Percentiles rank a stretch among this genome's conserved stretches.
Conservation (phyloP, 148 eudicot species). For the Selenicereus undatus region DNA sequence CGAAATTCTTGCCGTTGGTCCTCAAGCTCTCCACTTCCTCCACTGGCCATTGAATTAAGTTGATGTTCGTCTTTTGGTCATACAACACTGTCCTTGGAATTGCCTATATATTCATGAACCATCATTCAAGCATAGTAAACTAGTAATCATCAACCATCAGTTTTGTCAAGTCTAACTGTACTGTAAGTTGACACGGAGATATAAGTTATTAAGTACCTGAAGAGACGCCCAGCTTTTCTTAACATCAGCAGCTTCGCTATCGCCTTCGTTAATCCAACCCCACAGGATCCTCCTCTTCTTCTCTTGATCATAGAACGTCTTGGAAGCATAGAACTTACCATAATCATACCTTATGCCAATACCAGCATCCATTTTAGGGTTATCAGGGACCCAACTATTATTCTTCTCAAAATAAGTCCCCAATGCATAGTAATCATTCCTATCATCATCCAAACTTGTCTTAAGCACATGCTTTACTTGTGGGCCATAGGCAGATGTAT, state of each 20-base stretch:
- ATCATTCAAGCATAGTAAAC: neutral
- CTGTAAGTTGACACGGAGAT: too few relatives aligned
- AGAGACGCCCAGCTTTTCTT: conserved; percentile 75
- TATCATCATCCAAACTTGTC: conserved; percentile 68
- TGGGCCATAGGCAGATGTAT: conserved; percentile 52
- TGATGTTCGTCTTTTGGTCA: conserved; percentile 46
- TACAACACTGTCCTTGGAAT: conserved; percentile 50
- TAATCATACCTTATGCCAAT: conserved; percentile 68
- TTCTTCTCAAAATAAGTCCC: conserved; percentile 49
- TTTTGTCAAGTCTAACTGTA: too few relatives aligned
- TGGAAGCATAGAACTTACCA: conserved; percentile 71
- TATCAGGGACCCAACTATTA: conserved; percentile 59
- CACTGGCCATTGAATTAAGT: conserved; percentile 59
- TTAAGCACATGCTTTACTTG: conserved; percentile 73
- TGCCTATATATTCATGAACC: conserved; percentile 16
- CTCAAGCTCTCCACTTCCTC: conserved; percentile 55
- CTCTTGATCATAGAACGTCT: conserved; percentile 63
- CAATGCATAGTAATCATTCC: conserved; percentile 62
- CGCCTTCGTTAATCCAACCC: conserved; percentile 75
- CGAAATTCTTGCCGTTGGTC: conserved; percentile 26
- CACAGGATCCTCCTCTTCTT: conserved; percentile 65
- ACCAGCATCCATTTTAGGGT: conserved; percentile 59
- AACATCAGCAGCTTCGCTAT: conserved; percentile 58
- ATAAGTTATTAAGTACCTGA: conserved; percentile 37
- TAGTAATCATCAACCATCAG: neutral